Percentiles rank a stretch among this genome's conserved stretches.
phyloP scores from a whole-genome alignment of 2,329 filamentous ascomycete species.

The Aspergillus brasiliensis region DNA sequence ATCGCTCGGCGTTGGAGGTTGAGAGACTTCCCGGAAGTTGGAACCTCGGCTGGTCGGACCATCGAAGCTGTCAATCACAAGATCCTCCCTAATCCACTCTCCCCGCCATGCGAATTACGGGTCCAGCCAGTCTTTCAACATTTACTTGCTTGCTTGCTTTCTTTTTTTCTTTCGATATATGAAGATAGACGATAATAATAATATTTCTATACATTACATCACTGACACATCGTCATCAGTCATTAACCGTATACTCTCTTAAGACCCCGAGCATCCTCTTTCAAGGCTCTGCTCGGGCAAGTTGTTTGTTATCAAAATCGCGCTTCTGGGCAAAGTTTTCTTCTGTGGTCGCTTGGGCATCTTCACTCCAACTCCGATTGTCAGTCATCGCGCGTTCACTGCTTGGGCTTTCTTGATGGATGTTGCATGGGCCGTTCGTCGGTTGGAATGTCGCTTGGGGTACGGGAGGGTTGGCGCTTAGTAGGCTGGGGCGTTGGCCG shows the following conservation, averaged over 20 bases:
- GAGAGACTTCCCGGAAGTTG: neutral
- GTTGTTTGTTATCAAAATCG: neutral
- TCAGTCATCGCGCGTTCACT: neutral
- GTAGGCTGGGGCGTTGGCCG: neutral
- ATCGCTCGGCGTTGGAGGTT: slow-evolving; percentile 5
- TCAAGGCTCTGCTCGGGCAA: neutral
- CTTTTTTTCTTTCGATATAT: too few relatives aligned
- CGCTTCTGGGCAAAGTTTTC: slow-evolving; percentile 2
- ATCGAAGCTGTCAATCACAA: neutral
- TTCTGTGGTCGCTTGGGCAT: neutral
- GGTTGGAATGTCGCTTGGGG: neutral
- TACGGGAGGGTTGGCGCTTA: neutral
- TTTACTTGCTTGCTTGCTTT: neutral
- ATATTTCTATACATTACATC: neutral
- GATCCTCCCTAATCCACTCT: neutral
- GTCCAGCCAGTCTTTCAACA: neutral
- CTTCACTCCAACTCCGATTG: neutral
- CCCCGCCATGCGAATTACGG: neutral
- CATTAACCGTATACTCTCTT: neutral
- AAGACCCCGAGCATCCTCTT: neutral
- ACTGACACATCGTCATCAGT: neutral
- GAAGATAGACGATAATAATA: too few relatives aligned
- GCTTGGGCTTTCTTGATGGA: neutral
- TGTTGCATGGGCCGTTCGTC: neutral
- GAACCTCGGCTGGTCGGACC: slow-evolving; percentile 17